phyloP scores from a whole-genome alignment of 768 basidiomycete genomes.

The Bullera alba region DNA sequence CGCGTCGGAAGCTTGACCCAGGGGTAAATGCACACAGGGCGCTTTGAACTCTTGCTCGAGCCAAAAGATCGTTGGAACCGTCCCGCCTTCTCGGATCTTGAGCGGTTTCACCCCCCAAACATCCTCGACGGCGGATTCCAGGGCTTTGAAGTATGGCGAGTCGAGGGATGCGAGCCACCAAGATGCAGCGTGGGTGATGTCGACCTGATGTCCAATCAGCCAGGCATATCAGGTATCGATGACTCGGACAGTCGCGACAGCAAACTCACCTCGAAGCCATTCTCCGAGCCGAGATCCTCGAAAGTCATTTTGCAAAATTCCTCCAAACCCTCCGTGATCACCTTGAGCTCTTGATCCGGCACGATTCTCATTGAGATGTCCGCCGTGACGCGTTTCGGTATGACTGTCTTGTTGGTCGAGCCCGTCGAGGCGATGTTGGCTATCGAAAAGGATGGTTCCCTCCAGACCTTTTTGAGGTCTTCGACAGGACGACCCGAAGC shows the following conservation, averaged over 20 bases:
- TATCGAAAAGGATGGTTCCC: constrained; percentile 81
- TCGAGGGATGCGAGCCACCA: constrained; percentile 94
- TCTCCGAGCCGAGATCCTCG: constrained; percentile 57
- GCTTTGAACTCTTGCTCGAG: constrained; percentile 87
- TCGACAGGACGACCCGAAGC: constrained; percentile 64
- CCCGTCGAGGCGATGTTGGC: constrained; percentile 79
- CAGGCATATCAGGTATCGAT: neutral
- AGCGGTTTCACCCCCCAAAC: constrained; percentile 84
- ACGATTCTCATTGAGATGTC: constrained; percentile 87
- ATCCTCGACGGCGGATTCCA: constrained; percentile 72
- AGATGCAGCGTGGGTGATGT: constrained; percentile 73
- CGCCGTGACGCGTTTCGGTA: constrained; percentile 74
- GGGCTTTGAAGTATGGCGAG: constrained; percentile 74
- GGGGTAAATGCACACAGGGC: constrained; percentile 82
- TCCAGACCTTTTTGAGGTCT: constrained; percentile 71
- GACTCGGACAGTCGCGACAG: neutral
- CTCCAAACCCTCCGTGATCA: constrained; percentile 58
- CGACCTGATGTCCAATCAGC: constrained; percentile 52
- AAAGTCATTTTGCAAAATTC: constrained; percentile 60
- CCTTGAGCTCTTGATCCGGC: constrained; percentile 62
- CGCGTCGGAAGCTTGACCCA: constrained; percentile 78
- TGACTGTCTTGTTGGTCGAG: constrained; percentile 58
- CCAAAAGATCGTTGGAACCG: constrained; percentile 87
- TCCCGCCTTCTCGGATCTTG: constrained; percentile 87
- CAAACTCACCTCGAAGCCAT: constrained; percentile 60